Conservation (phyloP, 148 eudicot species). For the Persicaria maculosa region DNA sequence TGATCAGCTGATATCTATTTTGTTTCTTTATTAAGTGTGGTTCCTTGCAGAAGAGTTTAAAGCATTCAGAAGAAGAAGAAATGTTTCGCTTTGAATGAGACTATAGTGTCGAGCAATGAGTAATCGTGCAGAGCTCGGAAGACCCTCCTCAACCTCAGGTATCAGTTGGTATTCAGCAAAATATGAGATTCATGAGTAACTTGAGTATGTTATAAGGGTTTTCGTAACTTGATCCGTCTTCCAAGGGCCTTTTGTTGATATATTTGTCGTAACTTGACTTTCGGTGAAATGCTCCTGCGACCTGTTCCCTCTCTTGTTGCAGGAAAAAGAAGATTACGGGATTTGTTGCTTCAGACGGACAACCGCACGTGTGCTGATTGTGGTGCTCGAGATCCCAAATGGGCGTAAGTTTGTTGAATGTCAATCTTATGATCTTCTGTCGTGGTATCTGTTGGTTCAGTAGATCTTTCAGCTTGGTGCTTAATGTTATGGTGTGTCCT, state of each 20-base stretch:
- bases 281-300: no score
- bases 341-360: conserved; percentile 60
- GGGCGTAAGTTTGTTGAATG: no score
- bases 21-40: background rate
- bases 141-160: conserved; percentile 59
- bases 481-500: no score
- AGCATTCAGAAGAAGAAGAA: no score
- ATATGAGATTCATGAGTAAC: background rate
- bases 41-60: background rate
- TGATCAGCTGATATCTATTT: background rate
- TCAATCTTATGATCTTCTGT: no score
- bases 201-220: background rate
- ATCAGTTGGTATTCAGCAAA: conserved; percentile 14
- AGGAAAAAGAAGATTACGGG: conserved; percentile 80
- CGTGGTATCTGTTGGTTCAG: no score
- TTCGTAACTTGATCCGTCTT: no score
- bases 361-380: conserved; percentile 90
- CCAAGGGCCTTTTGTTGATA: background rate
- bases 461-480: no score
- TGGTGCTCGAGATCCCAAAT: conserved; percentile 85
- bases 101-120: conserved; percentile 42
- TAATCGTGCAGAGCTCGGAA: conserved; percentile 35
- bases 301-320: conserved; percentile 9
- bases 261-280: no score
- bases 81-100: conserved; percentile 27